Percentiles rank a stretch among this genome's conserved stretches.
Evolutionary conservation across 139 green algal species (phyloP).

Genomic region (Closterium sp.): DNA sequence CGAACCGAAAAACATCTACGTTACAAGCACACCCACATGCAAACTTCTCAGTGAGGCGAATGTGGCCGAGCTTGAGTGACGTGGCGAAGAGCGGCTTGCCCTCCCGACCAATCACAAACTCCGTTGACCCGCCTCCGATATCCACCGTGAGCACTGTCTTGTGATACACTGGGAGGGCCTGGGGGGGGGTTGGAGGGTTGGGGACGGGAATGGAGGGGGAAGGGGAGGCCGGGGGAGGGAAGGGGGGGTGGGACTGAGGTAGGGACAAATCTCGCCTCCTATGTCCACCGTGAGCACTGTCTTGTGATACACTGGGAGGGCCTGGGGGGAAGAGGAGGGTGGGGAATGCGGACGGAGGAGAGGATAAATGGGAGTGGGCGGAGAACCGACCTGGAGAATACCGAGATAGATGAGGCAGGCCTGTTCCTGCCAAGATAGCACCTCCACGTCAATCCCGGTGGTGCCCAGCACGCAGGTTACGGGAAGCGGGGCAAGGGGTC

Average conservation of each 20-base stretch:
- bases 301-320: neutral
- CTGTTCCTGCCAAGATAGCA: too few relatives aligned
- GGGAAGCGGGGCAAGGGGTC: too few relatives aligned
- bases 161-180: conserved; percentile 41
- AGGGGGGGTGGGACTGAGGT: too few relatives aligned
- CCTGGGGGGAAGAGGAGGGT: too few relatives aligned
- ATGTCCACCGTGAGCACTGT: conserved; percentile 24
- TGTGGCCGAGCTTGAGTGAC: conserved; percentile 52
- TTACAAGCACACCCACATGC: conserved; percentile 6
- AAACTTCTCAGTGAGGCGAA: conserved; percentile 44
- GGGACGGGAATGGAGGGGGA: too few relatives aligned
- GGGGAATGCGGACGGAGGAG: neutral
- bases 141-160: conserved; percentile 48
- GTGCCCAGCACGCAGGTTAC: too few relatives aligned
- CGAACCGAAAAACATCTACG: too few relatives aligned
- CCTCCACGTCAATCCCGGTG: too few relatives aligned
- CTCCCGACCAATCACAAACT: conserved; percentile 44
- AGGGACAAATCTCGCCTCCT: too few relatives aligned
- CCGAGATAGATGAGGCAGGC: too few relatives aligned
- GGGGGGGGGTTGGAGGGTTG: neutral
- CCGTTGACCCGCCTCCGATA: conserved; percentile 52
- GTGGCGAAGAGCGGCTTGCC: conserved; percentile 48
- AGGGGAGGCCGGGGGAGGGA: too few relatives aligned
- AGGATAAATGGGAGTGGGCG: too few relatives aligned
- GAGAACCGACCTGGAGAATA: neutral